A percentile compares a stretch with the other conserved stretches of the same genome.
phyloP scores from a whole-genome alignment of 805 yeast genomes.

The Kuraishia borneana region DNA sequence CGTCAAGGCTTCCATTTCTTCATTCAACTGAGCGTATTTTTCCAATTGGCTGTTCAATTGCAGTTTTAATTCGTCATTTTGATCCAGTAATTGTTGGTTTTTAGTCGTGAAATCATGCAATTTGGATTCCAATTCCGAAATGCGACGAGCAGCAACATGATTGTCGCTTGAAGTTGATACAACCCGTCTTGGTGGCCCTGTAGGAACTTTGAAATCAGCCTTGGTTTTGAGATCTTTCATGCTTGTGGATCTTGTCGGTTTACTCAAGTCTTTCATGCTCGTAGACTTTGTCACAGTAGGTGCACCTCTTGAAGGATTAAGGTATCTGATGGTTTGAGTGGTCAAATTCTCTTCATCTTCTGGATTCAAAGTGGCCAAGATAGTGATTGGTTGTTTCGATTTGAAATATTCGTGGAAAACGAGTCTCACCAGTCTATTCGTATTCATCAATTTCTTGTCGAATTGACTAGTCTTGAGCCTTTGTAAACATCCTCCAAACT shows the following conservation, averaged over 20 bases:
- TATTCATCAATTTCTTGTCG: constrained; percentile 31
- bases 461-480: constrained; percentile 24
- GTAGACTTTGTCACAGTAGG: constrained; percentile 15
- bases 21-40: background rate
- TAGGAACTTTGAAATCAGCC: constrained; percentile 9
- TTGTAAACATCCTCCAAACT: constrained; percentile 36
- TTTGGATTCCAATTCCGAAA: constrained; percentile 14
- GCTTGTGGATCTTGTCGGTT: constrained; percentile 4
- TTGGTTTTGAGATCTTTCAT: constrained; percentile 7
- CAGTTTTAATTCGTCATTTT: background rate
- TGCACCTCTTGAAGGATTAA: constrained; percentile 12
- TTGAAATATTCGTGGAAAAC: constrained; percentile 32
- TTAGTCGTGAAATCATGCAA: constrained; percentile 13
- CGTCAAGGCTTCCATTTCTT: background rate
- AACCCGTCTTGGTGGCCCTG: too few species aligned
- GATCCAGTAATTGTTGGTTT: background rate
- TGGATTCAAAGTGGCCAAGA: constrained; percentile 27
- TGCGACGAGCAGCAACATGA: too few species aligned
- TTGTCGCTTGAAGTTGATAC: too few species aligned
- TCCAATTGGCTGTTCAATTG: background rate
- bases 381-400: constrained; percentile 16
- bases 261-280: too few species aligned
- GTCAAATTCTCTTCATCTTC: constrained; percentile 23
- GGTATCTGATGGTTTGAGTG: constrained; percentile 18
- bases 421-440: constrained; percentile 36